phyloP scores from a whole-genome alignment of 2,329 filamentous ascomycete genomes.

The Trichoderma pleuroti region DNA sequence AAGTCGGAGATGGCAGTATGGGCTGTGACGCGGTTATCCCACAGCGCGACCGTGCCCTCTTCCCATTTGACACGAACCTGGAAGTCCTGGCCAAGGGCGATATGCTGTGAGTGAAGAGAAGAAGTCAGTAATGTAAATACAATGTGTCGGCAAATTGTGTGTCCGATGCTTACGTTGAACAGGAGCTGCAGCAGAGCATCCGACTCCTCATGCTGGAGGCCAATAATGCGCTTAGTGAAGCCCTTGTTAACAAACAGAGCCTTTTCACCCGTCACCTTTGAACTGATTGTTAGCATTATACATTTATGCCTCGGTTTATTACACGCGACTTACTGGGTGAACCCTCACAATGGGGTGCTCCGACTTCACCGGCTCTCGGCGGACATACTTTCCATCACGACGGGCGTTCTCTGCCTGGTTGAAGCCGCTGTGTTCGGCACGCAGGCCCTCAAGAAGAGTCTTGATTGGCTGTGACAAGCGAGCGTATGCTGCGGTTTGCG shows the following conservation, averaged over 20 bases:
- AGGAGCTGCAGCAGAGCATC: conserved; percentile 47
- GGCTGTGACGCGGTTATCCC: conserved; percentile 40
- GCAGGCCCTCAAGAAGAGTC: conserved; percentile 41
- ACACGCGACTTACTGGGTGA: conserved; percentile 40
- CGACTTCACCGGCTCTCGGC: conserved; percentile 4
- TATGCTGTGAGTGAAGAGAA: conserved; percentile 32
- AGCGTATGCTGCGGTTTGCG: conserved; percentile 45
- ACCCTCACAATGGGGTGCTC: conserved; percentile 46
- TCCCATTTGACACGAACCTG: conserved; percentile 49
- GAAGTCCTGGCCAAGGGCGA: conserved; percentile 49
- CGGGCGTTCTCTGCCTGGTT: conserved; percentile 43
- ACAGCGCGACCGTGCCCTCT: conserved; percentile 47
- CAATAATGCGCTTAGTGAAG: conserved; percentile 46
- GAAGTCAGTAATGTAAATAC: neutral
- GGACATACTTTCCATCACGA: conserved; percentile 25
- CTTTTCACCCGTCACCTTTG: conserved; percentile 36
- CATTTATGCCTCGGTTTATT: neutral
- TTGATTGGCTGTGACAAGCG: conserved; percentile 42
- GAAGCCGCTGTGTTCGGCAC: conserved; percentile 43
- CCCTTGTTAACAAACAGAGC: conserved; percentile 45
- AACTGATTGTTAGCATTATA: neutral
- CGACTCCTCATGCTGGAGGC: conserved; percentile 47
- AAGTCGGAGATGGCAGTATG: conserved; percentile 15
- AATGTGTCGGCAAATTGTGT: neutral
- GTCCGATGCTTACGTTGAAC: conserved; percentile 22